phyloP scores from a whole-genome alignment of 1,284 basidiomycete species.

The Taiwanofungus camphoratus region DNA sequence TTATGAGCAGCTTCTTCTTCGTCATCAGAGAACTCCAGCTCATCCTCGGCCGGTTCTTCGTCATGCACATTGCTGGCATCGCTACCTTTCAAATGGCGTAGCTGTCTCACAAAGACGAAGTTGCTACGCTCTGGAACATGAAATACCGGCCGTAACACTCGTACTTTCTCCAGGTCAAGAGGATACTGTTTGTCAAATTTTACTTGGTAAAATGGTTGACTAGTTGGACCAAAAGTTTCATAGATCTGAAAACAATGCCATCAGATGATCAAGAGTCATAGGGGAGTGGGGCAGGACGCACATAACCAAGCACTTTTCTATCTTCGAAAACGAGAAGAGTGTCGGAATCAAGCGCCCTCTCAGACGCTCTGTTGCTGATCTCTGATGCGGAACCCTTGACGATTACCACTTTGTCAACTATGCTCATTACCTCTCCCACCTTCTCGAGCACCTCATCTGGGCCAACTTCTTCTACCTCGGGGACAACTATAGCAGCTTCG shows the following conservation, averaged over 20 bases:
- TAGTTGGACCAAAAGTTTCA: slow-evolving; percentile 88
- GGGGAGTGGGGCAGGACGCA: slow-evolving; percentile 34
- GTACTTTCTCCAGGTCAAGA: slow-evolving; percentile 49
- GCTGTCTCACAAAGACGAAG: slow-evolving; percentile 70
- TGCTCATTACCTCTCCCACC: slow-evolving; percentile 70
- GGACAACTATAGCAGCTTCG: slow-evolving; percentile 46
- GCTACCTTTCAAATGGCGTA: slow-evolving; percentile 69
- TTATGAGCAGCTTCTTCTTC: slow-evolving; percentile 76
- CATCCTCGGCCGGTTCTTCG: slow-evolving; percentile 82
- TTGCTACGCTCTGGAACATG: slow-evolving; percentile 74
- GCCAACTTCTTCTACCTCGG: slow-evolving; percentile 51
- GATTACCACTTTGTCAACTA: slow-evolving; percentile 66
- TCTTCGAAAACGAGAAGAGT: slow-evolving; percentile 86
- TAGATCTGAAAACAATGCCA: slow-evolving; percentile 52
- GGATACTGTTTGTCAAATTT: slow-evolving; percentile 57
- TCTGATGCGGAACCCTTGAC: slow-evolving; percentile 53
- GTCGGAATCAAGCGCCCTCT: slow-evolving; percentile 72
- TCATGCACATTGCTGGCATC: slow-evolving; percentile 92
- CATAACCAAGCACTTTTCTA: slow-evolving; percentile 77
- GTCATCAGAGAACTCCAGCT: slow-evolving; percentile 88
- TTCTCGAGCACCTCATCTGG: slow-evolving; percentile 57
- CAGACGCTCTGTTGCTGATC: slow-evolving; percentile 37
- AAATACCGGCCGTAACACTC: slow-evolving; percentile 56
- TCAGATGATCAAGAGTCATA: neutral
- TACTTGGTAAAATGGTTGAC: slow-evolving; percentile 80